Evolutionary conservation across 139 green algal species (phyloP), one percentile per base, ranked within the genome.

Genomic region (Chlamydomonas incerta): DNA sequence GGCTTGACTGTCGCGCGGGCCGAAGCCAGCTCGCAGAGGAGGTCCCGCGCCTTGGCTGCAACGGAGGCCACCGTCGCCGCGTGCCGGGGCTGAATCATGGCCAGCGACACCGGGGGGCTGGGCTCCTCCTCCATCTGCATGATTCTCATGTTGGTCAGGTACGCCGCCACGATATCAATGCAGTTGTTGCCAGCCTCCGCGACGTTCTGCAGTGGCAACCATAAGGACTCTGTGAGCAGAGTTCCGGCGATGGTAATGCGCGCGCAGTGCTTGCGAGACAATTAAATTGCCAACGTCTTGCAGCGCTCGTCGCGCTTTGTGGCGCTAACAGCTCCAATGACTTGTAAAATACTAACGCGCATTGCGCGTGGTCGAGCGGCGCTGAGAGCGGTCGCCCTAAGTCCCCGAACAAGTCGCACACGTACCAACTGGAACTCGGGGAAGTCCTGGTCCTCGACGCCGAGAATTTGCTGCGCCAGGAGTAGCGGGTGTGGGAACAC

Each of bases 391-490:
- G n/a, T n/a, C n/a, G n/a, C n/a, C 41, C 41, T 13, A 50, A 50
- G 41, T 50, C 41, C 41, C 6, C 41, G 5, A 50, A 50, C 41
- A 8, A 50, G 41, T 50, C 41, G 41, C 41, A 50, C 8, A 69
- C 80, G 35, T 17, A 86, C 80, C 68, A 75, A 55, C 23, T 80
- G 68, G 28, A 86, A 86, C 80, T 86, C 80, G 15, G 68, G 41
- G 34, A 86, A 86, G 55, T 86, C 80, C 35, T 74, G 62, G 68
- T 86, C 80, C 28, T 86, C 80, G 18, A 86, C 79, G 34, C 80
- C 80, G 20, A 86, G 55, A 11, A 86, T 34, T 23, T 80, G 67
- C 47, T 77, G 67, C 34, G 80, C 80, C 34, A 86, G 52, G 13
- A 86, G 26, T 17, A 86, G 34, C 2, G 80, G 80, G 31, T 79